phyloP scores from a whole-genome alignment of 371 early-diverging fungal genomes.

The Amoeboaphelidium occidentale region DNA sequence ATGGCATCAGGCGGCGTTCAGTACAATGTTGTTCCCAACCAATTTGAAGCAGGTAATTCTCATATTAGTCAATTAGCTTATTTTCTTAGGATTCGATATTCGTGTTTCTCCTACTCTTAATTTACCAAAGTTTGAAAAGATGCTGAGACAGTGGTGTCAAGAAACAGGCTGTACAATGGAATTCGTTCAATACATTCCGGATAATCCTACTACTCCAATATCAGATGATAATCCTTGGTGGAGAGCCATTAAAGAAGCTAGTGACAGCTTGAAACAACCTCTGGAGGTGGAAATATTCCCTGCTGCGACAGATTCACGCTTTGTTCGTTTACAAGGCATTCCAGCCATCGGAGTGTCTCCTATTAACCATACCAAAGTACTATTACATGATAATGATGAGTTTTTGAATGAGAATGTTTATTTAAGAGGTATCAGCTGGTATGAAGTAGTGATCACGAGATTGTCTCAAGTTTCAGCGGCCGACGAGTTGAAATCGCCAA shows the following conservation, averaged over 20 bases:
- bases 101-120: slow-evolving; percentile 36
- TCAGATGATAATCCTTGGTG: slow-evolving; percentile 32
- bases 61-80: no score
- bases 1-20: slow-evolving; percentile 25
- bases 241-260: slow-evolving; percentile 20
- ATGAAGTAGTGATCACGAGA: slow-evolving; percentile 20
- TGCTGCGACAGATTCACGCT: slow-evolving; percentile 47
- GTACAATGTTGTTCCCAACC: slow-evolving; percentile 38
- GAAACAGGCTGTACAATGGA: slow-evolving; percentile 24
- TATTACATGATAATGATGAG: slow-evolving; percentile 59
- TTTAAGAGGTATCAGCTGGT: slow-evolving; percentile 38
- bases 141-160: slow-evolving; percentile 24
- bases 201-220: slow-evolving; percentile 19
- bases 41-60: slow-evolving; percentile 23
- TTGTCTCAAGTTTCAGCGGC: slow-evolving; percentile 2
- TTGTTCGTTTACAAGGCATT: slow-evolving; percentile 33
- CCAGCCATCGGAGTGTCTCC: slow-evolving; percentile 46
- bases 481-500: no score
- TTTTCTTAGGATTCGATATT: slow-evolving; percentile 41
- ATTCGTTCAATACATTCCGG: slow-evolving; percentile 24
- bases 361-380: slow-evolving; percentile 34
- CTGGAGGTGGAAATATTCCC: slow-evolving; percentile 46
- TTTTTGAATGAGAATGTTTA: slow-evolving; percentile 35
- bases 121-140: slow-evolving; percentile 21
- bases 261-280: slow-evolving; percentile 9